phyloP scores from a whole-genome alignment of 768 basidiomycete genomes.

The Boletus reticulatus region DNA sequence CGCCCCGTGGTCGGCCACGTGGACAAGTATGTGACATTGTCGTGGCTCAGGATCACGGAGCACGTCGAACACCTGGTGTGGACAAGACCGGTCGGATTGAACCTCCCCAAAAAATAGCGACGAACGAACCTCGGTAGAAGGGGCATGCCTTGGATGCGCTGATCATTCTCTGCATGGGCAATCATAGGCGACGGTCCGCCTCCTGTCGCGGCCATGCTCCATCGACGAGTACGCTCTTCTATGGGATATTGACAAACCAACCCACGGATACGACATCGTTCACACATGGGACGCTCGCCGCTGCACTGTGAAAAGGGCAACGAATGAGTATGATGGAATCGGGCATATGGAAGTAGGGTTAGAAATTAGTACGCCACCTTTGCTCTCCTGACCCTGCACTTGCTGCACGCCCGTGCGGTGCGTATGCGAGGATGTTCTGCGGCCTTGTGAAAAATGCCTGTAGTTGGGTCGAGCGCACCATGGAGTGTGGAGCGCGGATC shows the following conservation, averaged over 20 bases:
- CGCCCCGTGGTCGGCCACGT: too few species aligned
- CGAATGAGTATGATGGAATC: background rate
- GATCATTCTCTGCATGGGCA: background rate
- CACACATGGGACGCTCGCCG: conserved; percentile 67
- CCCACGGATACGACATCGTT: conserved; percentile 58
- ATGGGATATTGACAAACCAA: conserved; percentile 64
- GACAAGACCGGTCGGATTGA: background rate
- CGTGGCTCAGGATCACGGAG: background rate
- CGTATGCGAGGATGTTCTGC: conserved; percentile 64
- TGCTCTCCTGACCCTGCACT: conserved; percentile 69
- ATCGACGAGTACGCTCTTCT: conserved; percentile 43
- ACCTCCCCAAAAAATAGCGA: too few species aligned
- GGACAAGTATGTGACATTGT: background rate
- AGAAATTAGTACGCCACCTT: conserved; percentile 46
- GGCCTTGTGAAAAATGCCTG: conserved; percentile 65
- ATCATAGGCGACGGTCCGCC: too few species aligned
- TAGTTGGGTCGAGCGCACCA: too few species aligned
- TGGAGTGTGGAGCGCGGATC: conserved; percentile 41
- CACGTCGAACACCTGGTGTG: background rate
- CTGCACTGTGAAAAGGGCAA: conserved; percentile 47
- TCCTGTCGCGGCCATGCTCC: background rate
- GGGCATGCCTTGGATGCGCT: background rate
- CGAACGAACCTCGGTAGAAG: background rate
- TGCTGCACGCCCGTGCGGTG: conserved; percentile 74
- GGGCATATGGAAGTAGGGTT: background rate